Percentiles rank a stretch among this genome's conserved stretches.
These are phyloP conservation scores for Metarhizium guizhouense DNA, from an alignment of 2,329 filamentous ascomycete species.

Conservation along the genomic window DNA sequence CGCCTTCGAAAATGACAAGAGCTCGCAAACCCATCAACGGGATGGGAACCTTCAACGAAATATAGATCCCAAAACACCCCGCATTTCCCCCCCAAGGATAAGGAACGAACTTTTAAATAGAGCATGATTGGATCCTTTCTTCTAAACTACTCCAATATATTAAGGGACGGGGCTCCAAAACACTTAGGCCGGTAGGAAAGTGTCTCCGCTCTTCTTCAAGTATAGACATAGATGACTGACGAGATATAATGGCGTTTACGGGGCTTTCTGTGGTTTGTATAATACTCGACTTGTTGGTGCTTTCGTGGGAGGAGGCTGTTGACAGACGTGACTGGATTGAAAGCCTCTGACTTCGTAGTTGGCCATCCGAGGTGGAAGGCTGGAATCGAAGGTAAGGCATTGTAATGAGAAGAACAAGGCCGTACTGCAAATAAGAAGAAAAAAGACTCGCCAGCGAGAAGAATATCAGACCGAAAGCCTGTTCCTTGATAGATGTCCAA, in stretches of 20 bases:
- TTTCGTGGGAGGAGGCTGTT: not conserved
- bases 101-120: too few relatives aligned
- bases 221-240: slow-evolving; percentile 48
- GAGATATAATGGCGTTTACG: slow-evolving; percentile 51
- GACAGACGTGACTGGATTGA: not conserved
- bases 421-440: not conserved
- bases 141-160: slow-evolving; percentile 57
- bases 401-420: not conserved
- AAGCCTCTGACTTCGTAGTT: not conserved
- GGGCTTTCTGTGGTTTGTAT: slow-evolving; percentile 34
- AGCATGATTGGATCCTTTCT: slow-evolving; percentile 41
- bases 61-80: too few relatives aligned
- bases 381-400: not conserved
- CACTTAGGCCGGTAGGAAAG: slow-evolving; percentile 42
- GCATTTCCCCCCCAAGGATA: too few relatives aligned
- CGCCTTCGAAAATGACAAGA: too few relatives aligned
- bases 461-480: not conserved
- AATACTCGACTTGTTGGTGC: not conserved
- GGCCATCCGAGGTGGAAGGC: not conserved
- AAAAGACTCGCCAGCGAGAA: not conserved
- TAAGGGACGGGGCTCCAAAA: slow-evolving; percentile 53
- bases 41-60: too few relatives aligned
- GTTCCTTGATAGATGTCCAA: not conserved
- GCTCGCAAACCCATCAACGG: too few relatives aligned
- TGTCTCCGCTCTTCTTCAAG: slow-evolving; percentile 47